Percentiles rank a stretch among this genome's conserved stretches.
These are phyloP conservation scores for Uronychia binucleata DNA, from an alignment of 73 alveolate genomes.

Conservation along the genomic window DNA sequence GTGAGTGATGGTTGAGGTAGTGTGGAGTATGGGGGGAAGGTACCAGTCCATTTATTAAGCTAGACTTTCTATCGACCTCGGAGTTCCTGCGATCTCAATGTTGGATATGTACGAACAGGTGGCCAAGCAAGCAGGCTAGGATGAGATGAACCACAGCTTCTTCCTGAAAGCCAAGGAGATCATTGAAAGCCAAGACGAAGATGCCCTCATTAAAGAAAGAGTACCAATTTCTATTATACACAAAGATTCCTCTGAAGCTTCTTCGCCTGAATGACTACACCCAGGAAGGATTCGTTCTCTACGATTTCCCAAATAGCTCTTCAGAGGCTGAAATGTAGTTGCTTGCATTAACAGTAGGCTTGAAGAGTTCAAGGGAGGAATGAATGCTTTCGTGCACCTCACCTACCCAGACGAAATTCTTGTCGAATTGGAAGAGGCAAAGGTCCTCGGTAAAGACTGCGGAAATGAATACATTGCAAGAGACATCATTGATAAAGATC, in stretches of 20 bases:
- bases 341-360: constrained; percentile 1
- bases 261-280: constrained; percentile 42
- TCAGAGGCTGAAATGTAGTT: constrained; percentile 36
- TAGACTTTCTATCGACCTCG: constrained; percentile 49
- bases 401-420: constrained; percentile 43
- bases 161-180: constrained; percentile 35
- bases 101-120: constrained; percentile 11
- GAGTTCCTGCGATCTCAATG: constrained; percentile 43
- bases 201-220: constrained; percentile 28
- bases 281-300: constrained; percentile 50
- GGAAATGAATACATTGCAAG: constrained; percentile 38
- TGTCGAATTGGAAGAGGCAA: constrained; percentile 49
- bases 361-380: constrained; percentile 57
- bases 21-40: no score
- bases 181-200: constrained; percentile 24
- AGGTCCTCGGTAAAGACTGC: constrained; percentile 49
- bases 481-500: constrained; percentile 34
- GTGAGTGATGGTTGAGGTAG: no score
- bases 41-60: no score
- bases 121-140: constrained; percentile 25
- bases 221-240: constrained; percentile 1
- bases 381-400: constrained; percentile 63
- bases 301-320: constrained; percentile 49
- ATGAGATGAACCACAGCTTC: constrained; percentile 36
- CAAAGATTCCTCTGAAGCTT: constrained; percentile 7